Percentiles rank a stretch among this genome's conserved stretches.
Evolutionary conservation across 108 stramenopile species (phyloP).

Genomic region (Seminavis robusta): DNA sequence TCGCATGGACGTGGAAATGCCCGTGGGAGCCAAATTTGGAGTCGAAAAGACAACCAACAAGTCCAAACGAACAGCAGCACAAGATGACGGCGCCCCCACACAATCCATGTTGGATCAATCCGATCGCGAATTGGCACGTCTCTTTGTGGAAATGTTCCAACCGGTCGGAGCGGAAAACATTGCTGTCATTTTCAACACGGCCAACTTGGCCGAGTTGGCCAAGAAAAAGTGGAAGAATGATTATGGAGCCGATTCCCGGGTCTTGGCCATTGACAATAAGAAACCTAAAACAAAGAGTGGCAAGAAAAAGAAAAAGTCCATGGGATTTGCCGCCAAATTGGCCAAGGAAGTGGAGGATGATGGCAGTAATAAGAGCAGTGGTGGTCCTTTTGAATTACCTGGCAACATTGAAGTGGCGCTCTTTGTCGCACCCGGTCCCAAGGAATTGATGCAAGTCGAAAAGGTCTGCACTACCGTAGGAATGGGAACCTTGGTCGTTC

Average conservation of each 20-base stretch:
- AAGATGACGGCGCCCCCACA: constrained; percentile 42
- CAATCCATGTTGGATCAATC: constrained; percentile 58
- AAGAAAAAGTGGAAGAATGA: constrained; percentile 69
- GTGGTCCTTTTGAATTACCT: constrained; percentile 63
- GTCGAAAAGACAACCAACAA: constrained; percentile 49
- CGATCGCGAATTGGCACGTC: constrained; percentile 76
- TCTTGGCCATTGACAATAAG: constrained; percentile 61
- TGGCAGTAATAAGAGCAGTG: constrained; percentile 5
- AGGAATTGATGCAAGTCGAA: constrained; percentile 70
- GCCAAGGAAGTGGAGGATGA: constrained; percentile 60
- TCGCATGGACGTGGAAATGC: constrained; percentile 76
- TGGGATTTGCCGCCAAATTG: constrained; percentile 82
- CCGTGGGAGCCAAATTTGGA: constrained; percentile 82
- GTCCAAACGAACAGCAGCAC: neutral
- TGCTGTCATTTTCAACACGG: constrained; percentile 58
- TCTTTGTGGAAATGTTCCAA: constrained; percentile 90
- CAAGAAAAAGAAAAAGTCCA: constrained; percentile 41
- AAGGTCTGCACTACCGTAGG: constrained; percentile 65
- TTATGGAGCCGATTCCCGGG: constrained; percentile 49
- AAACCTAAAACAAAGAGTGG: constrained; percentile 26
- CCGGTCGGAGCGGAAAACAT: constrained; percentile 78
- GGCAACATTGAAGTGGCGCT: constrained; percentile 70
- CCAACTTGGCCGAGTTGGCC: constrained; percentile 55
- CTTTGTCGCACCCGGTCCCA: constrained; percentile 80
- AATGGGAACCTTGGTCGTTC: constrained; percentile 72